phyloP scores from a whole-genome alignment of 306 rosid species.

The Dryas alaskensis region DNA sequence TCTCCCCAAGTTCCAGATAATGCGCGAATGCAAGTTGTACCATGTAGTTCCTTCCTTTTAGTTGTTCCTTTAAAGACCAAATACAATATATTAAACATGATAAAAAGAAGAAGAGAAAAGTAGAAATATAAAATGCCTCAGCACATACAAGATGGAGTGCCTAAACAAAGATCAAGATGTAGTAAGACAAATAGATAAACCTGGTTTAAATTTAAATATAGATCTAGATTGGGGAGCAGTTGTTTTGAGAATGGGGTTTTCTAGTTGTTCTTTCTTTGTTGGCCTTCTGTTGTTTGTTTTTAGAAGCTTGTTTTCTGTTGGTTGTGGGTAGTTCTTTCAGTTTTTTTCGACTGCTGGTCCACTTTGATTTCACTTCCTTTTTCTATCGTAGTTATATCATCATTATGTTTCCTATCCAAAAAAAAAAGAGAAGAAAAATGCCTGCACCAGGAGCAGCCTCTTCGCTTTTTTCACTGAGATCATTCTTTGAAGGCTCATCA shows the following conservation, averaged over 20 bases:
- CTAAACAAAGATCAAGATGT: background rate
- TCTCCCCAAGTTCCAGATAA: slow-evolving; percentile 74
- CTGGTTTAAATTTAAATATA: background rate
- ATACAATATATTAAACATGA: slow-evolving; percentile 16
- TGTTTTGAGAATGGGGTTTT: too few relatives aligned
- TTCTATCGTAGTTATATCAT: too few relatives aligned
- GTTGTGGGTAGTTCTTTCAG: too few relatives aligned
- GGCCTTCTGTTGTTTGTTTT: too few relatives aligned
- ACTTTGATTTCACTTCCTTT: too few relatives aligned
- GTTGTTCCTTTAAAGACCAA: slow-evolving; percentile 68
- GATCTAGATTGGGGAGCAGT: background rate
- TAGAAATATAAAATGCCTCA: slow-evolving; percentile 16
- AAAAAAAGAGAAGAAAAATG: slow-evolving; percentile 13
- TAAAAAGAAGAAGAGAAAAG: background rate
- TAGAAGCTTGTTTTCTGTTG: too few relatives aligned
- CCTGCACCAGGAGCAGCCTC: slow-evolving; percentile 64
- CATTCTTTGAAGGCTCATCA: slow-evolving; percentile 42
- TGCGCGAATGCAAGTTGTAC: slow-evolving; percentile 48
- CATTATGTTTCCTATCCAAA: too few relatives aligned
- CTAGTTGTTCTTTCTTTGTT: too few relatives aligned
- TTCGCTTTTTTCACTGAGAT: slow-evolving; percentile 38
- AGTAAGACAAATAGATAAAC: slow-evolving; percentile 10
- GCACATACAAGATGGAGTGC: slow-evolving; percentile 9
- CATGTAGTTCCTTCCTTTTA: slow-evolving; percentile 90
- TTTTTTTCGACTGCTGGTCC: too few relatives aligned